Evolutionary conservation across 108 stramenopile species (phyloP).

Genomic region (Stephanodiscus minutulus): DNA sequence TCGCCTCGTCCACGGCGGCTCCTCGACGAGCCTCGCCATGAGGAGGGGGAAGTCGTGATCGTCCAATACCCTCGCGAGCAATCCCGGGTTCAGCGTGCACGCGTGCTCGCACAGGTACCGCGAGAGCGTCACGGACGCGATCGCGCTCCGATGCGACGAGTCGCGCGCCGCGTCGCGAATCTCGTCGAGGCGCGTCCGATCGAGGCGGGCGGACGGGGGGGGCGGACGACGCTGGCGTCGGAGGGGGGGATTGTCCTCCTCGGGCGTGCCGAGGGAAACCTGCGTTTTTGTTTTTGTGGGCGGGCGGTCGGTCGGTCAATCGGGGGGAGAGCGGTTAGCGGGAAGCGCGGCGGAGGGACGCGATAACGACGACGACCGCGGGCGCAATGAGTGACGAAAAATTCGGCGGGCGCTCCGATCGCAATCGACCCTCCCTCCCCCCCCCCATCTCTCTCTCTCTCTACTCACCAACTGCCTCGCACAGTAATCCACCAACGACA

Average conservation of each 20-base stretch:
- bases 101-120: constrained; percentile 44
- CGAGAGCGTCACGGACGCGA: constrained; percentile 40
- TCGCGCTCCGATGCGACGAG: constrained; percentile 34
- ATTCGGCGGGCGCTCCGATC: too few relatives aligned
- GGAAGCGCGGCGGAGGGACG: too few relatives aligned
- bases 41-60: constrained; percentile 78
- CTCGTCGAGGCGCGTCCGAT: constrained; percentile 36
- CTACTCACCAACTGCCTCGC: constrained; percentile 45
- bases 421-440: too few relatives aligned
- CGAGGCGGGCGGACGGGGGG: constrained; percentile 9
- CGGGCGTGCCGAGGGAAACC: constrained; percentile 45
- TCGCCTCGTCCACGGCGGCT: constrained; percentile 87
- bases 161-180: constrained; percentile 40
- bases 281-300: constrained; percentile 1
- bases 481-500: constrained; percentile 56
- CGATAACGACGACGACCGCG: too few relatives aligned
- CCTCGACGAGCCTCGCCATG: constrained; percentile 76
- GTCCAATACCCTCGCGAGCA: constrained; percentile 58
- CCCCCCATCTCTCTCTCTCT: too few relatives aligned
- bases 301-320: too few relatives aligned
- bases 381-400: too few relatives aligned
- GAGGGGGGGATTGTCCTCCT: constrained; percentile 26
- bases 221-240: constrained; percentile 37
- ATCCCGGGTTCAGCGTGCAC: constrained; percentile 23
- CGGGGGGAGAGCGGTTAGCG: too few relatives aligned